phyloP scores from a whole-genome alignment of 352 stramenopile genomes.

The Phytophthora lateralis region DNA sequence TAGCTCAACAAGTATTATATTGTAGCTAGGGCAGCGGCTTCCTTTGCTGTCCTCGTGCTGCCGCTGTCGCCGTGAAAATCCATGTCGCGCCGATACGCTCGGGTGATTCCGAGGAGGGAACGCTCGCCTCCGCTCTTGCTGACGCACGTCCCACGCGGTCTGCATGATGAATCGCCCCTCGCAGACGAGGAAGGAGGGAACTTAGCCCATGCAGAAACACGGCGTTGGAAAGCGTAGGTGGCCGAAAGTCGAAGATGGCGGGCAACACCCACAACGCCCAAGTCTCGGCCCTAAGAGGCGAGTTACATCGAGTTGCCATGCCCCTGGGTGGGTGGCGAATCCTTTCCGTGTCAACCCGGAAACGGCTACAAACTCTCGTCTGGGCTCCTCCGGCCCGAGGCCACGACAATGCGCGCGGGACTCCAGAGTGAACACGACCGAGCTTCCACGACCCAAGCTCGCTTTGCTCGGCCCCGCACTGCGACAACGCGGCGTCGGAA shows the following conservation, averaged over 20 bases:
- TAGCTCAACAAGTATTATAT: no score
- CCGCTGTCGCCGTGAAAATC: conserved; percentile 1
- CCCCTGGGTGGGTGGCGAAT: no score
- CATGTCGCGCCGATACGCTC: neutral
- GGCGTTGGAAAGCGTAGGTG: conserved; percentile 33
- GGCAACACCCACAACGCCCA: neutral
- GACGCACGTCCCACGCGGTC: conserved; percentile 24
- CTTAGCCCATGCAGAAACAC: conserved; percentile 25
- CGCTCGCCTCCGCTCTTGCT: neutral
- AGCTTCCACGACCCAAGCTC: no score
- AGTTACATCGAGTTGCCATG: no score
- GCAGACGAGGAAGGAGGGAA: conserved; percentile 47
- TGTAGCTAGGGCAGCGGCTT: neutral
- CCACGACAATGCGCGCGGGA: conserved; percentile 13
- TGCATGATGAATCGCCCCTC: conserved; percentile 5
- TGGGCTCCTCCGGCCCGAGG: neutral
- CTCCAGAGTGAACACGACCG: no score
- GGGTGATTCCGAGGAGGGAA: conserved; percentile 1
- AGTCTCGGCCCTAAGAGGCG: neutral
- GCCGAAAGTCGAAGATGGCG: conserved; percentile 1
- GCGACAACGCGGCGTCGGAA: conserved; percentile 15
- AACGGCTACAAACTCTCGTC: conserved; percentile 5
- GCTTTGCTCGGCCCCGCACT: conserved; percentile 11
- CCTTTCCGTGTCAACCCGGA: conserved; percentile 6
- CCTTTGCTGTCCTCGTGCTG: neutral